A percentile compares a stretch with the other conserved stretches of the same genome.
Conservation (phyloP, 257 asterid species). For the Penstemon davidsonii region DNA sequence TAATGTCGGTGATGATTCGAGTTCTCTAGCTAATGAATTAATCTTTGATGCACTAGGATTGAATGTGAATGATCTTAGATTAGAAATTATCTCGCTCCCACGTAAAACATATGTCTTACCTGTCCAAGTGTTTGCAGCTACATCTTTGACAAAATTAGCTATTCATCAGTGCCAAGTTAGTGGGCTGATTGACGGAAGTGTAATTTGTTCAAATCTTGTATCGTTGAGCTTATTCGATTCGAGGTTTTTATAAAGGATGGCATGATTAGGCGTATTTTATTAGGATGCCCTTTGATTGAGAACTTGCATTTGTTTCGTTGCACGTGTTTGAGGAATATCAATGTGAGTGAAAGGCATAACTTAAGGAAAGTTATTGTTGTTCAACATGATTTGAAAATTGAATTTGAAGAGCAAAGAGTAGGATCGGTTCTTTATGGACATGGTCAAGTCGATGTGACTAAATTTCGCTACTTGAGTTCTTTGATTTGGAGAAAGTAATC, state of each 20-base stretch:
- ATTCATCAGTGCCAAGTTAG: not conserved
- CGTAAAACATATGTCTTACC: not conserved
- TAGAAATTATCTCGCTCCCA: not conserved
- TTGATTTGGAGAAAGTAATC: slow-evolving; percentile 11
- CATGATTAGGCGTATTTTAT: slow-evolving; percentile 9
- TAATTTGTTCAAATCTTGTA: slow-evolving; percentile 10
- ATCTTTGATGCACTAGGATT: not conserved
- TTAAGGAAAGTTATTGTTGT: not conserved
- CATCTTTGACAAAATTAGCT: not conserved
- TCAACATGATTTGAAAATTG: not conserved
- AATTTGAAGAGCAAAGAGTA: not conserved
- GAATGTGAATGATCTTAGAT: not conserved
- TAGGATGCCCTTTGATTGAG: slow-evolving; percentile 23
- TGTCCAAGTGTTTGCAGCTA: not conserved
- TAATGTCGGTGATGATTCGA: no score
- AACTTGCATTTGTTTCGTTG: not conserved
- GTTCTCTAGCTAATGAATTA: not conserved
- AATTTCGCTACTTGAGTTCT: not conserved
- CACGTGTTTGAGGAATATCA: no score
- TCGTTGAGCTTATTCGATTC: not conserved
- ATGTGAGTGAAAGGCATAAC: no score
- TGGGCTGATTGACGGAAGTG: not conserved
- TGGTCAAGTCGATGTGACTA: not conserved
- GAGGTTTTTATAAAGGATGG: not conserved
- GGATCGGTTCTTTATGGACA: not conserved